phyloP scores from a whole-genome alignment of 345 rosid species.

The Lepidium sativum region DNA sequence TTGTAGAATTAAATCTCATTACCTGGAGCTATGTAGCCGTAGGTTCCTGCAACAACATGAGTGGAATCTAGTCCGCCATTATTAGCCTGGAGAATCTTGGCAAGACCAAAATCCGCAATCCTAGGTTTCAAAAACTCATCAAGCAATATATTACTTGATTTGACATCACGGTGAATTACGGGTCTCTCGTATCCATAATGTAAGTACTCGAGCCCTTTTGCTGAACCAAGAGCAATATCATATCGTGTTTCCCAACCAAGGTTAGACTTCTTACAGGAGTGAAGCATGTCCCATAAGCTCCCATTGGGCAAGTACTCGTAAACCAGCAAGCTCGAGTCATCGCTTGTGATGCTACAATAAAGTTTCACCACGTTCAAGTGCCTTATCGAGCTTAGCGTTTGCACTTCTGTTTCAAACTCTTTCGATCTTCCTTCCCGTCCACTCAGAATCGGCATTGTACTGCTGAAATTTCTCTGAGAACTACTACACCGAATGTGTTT shows the following conservation, averaged over 20 bases:
- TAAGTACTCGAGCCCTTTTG: slow-evolving; percentile 83
- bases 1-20: background rate
- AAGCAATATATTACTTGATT: slow-evolving; percentile 75
- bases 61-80: slow-evolving; percentile 50
- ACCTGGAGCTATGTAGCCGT: slow-evolving; percentile 98
- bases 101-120: slow-evolving; percentile 94
- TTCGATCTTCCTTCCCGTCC: slow-evolving; percentile 36
- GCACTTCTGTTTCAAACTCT: slow-evolving; percentile 80
- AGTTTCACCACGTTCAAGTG: slow-evolving; percentile 93
- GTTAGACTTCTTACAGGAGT: slow-evolving; percentile 44
- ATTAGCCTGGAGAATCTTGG: slow-evolving; percentile 63
- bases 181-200: slow-evolving; percentile 77
- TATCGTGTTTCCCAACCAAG: slow-evolving; percentile 84
- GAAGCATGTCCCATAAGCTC: slow-evolving; percentile 85
- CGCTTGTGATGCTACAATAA: slow-evolving; percentile 82
- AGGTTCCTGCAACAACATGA: slow-evolving; percentile 76
- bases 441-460: slow-evolving; percentile 54
- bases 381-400: slow-evolving; percentile 79
- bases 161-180: slow-evolving; percentile 76
- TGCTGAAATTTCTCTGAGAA: slow-evolving; percentile 32
- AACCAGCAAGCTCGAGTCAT: slow-evolving; percentile 82
- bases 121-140: slow-evolving; percentile 82
- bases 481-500: slow-evolving; percentile 55
- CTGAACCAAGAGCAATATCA: slow-evolving; percentile 76
- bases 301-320: slow-evolving; percentile 92